Conservation (phyloP, 2,329 filamentous ascomycete species). For the Fusarium clavum region DNA sequence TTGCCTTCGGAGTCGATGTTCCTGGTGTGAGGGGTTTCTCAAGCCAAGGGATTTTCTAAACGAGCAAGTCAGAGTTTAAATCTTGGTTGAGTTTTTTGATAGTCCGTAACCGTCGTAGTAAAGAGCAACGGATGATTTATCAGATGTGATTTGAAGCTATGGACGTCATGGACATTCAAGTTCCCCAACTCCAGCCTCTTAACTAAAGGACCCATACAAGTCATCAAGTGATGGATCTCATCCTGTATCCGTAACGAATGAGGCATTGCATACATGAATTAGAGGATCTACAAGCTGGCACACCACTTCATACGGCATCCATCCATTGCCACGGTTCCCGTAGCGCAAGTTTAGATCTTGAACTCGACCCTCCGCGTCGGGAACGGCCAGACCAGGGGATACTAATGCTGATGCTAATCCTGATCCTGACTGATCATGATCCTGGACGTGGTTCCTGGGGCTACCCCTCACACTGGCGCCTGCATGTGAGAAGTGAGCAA, state of each 20-base stretch:
- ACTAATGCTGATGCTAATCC: conserved; percentile 24
- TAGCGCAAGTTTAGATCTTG: neutral
- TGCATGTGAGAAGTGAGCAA: conserved; percentile 42
- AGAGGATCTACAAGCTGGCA: conserved; percentile 36
- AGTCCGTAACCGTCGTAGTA: conserved; percentile 5
- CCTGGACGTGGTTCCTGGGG: conserved; percentile 45
- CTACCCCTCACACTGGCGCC: conserved; percentile 46
- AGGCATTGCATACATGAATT: conserved; percentile 18
- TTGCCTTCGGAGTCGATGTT: conserved; percentile 20
- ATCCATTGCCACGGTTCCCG: conserved; percentile 20
- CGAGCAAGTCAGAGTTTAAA: conserved; percentile 32
- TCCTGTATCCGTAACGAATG: conserved; percentile 15
- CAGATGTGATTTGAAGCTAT: neutral
- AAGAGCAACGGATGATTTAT: conserved; percentile 10
- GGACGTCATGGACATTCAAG: conserved; percentile 27
- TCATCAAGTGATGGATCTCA: conserved; percentile 2
- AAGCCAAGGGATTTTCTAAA: conserved; percentile 20
- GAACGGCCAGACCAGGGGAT: neutral
- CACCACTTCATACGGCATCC: conserved; percentile 27
- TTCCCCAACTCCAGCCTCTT: conserved; percentile 7
- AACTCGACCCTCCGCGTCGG: neutral
- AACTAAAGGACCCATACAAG: conserved; percentile 4
- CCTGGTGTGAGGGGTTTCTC: conserved; percentile 33
- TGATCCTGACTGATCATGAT: conserved; percentile 43
- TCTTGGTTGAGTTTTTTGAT: conserved; percentile 15